A percentile compares a stretch with the other conserved stretches of the same genome.
phyloP scores from a whole-genome alignment of 1,139 yeast species.

The Saccharomyces hybrid region DNA sequence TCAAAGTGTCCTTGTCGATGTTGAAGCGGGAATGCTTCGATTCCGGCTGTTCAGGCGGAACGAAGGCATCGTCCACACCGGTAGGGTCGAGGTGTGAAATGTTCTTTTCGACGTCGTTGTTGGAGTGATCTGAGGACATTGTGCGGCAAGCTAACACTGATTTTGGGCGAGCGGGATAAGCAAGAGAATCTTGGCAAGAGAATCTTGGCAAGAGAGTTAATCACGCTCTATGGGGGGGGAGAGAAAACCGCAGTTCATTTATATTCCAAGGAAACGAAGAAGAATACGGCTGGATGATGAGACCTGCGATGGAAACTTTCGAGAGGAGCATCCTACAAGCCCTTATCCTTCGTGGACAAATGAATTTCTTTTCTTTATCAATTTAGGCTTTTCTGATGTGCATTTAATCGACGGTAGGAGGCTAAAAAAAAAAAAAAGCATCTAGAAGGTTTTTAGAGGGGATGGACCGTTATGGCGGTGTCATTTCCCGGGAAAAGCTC shows the following conservation, averaged over 20 bases:
- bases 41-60: no score
- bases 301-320: background rate
- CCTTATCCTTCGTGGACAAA: background rate
- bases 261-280: background rate
- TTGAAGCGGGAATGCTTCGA: no score
- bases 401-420: background rate
- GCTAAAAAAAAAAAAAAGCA: background rate
- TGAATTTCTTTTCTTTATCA: background rate
- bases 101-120: slow-evolving; percentile 18
- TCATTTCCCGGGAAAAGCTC: background rate
- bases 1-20: no score
- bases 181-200: background rate
- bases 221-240: background rate
- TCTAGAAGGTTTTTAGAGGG: background rate
- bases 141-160: background rate
- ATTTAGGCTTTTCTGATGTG: background rate
- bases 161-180: background rate
- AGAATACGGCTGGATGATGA: background rate
- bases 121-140: slow-evolving; percentile 18
- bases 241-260: background rate
- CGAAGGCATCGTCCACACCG: no score
- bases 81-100: background rate
- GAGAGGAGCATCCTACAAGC: background rate
- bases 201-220: background rate
- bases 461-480: background rate